phyloP scores from a whole-genome alignment of 306 rosid species.

The Trichosanthes cucumerina region DNA sequence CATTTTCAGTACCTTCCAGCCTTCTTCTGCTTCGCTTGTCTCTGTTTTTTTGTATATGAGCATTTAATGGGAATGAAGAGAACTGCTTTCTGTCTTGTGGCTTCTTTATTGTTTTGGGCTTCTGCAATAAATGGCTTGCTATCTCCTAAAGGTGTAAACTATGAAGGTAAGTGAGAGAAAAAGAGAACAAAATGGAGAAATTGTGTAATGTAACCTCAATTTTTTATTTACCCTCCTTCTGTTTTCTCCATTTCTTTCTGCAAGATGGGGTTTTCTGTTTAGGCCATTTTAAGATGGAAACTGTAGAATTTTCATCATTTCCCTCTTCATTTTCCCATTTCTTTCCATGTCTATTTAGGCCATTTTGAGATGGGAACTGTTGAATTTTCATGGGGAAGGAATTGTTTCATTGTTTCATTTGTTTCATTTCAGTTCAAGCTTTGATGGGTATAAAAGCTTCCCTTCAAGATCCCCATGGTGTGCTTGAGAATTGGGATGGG shows the following conservation, averaged over 20 bases:
- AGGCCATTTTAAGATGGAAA: neutral
- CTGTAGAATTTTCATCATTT: neutral
- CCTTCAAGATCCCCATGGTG: slow-evolving; percentile 85
- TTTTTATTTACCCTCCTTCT: neutral
- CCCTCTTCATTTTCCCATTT: neutral
- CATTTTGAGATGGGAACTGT: neutral
- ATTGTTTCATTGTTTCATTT: neutral
- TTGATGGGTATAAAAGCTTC: slow-evolving; percentile 64
- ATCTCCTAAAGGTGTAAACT: slow-evolving; percentile 94
- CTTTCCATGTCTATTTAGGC: neutral
- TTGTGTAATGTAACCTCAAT: neutral
- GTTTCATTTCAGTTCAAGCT: slow-evolving; percentile 65
- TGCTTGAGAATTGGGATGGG: slow-evolving; percentile 85
- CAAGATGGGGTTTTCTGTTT: neutral
- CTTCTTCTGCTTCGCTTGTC: slow-evolving; percentile 10
- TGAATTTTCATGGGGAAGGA: neutral
- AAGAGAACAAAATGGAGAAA: neutral
- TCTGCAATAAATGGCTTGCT: slow-evolving; percentile 50
- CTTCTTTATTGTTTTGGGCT: slow-evolving; percentile 37
- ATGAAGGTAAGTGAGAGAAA: slow-evolving; percentile 58
- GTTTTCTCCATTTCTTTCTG: neutral
- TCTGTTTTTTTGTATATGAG: slow-evolving; percentile 24
- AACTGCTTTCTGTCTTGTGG: slow-evolving; percentile 39
- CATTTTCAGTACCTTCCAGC: slow-evolving; percentile 19
- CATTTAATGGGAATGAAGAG: slow-evolving; percentile 35